Evolutionary conservation across 2,329 filamentous ascomycete species (phyloP).

Genomic region (Pseudocercospora macadamiae): DNA sequence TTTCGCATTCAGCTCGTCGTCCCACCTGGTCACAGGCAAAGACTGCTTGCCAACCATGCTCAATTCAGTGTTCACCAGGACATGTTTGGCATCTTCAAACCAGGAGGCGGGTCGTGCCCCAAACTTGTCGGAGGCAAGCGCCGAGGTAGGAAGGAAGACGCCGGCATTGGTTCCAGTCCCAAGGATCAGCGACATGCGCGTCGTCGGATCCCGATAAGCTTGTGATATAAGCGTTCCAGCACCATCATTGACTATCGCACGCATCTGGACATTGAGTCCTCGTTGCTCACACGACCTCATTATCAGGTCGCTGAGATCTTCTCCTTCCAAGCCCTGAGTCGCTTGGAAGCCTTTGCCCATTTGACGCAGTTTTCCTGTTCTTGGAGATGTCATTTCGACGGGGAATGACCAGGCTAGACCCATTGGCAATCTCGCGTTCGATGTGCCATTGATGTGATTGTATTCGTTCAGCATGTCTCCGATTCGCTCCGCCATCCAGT

Average conservation of each 20-base stretch:
- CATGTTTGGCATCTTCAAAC: slow-evolving; percentile 60
- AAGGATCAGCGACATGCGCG: slow-evolving; percentile 65
- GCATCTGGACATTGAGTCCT: slow-evolving; percentile 60
- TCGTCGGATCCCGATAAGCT: slow-evolving; percentile 63
- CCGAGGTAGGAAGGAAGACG: slow-evolving; percentile 61
- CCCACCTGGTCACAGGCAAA: slow-evolving; percentile 63
- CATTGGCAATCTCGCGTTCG: slow-evolving; percentile 53
- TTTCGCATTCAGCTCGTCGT: slow-evolving; percentile 60
- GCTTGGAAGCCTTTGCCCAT: slow-evolving; percentile 70
- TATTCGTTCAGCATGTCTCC: slow-evolving; percentile 55
- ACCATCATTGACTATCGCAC: slow-evolving; percentile 67
- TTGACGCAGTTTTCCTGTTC: slow-evolving; percentile 58
- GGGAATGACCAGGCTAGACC: slow-evolving; percentile 70
- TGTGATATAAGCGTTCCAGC: slow-evolving; percentile 64
- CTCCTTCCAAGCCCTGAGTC: slow-evolving; percentile 60
- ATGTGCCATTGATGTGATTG: slow-evolving; percentile 39
- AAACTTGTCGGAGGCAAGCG: slow-evolving; percentile 60
- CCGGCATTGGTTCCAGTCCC: slow-evolving; percentile 68
- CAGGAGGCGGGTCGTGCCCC: slow-evolving; percentile 57
- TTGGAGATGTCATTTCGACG: slow-evolving; percentile 64
- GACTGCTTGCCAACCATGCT: slow-evolving; percentile 67
- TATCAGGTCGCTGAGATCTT: slow-evolving; percentile 63
- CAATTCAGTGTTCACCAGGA: slow-evolving; percentile 67
- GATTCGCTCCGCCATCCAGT: slow-evolving; percentile 67
- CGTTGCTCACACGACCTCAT: slow-evolving; percentile 59